These are phyloP conservation scores for Heterobasidion occidentale DNA, from an alignment of 1,284 basidiomycete species.

Conservation along the genomic window DNA sequence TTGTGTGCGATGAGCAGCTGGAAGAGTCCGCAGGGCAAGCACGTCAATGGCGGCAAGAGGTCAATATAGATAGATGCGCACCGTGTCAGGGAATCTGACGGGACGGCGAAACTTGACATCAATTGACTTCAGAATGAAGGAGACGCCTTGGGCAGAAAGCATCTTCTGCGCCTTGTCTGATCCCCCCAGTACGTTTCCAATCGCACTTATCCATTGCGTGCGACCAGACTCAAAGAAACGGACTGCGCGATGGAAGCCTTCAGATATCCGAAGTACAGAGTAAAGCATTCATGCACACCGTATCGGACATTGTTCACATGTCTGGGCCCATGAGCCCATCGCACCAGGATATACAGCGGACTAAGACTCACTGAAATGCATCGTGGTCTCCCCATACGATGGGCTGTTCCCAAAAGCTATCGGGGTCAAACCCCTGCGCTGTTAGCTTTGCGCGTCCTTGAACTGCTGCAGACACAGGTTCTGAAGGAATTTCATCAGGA, in stretches of 20 bases:
- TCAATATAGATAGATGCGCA: constrained; percentile 20
- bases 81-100: constrained; percentile 66
- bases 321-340: constrained; percentile 24
- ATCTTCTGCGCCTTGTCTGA: constrained; percentile 42
- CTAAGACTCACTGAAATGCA: constrained; percentile 51
- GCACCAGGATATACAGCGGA: background rate
- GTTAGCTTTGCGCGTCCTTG: constrained; percentile 36
- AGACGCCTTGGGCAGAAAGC: constrained; percentile 52
- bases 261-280: background rate
- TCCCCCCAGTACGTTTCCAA: constrained; percentile 55
- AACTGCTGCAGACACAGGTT: constrained; percentile 12
- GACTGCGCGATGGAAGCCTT: constrained; percentile 23
- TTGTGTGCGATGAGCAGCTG: constrained; percentile 60
- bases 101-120: constrained; percentile 58
- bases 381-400: constrained; percentile 74
- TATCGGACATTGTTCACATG: constrained; percentile 76
- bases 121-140: constrained; percentile 65
- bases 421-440: constrained; percentile 46
- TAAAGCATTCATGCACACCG: constrained; percentile 29
- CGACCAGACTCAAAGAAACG: constrained; percentile 67
- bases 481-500: constrained; percentile 32
- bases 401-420: constrained; percentile 63
- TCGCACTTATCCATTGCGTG: constrained; percentile 51
- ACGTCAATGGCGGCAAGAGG: background rate
- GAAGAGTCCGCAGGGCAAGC: background rate